Percentiles rank a stretch among this genome's conserved stretches.
Evolutionary conservation across 805 yeast genomes (phyloP).

Genomic region (Debaryomyces maramus): DNA sequence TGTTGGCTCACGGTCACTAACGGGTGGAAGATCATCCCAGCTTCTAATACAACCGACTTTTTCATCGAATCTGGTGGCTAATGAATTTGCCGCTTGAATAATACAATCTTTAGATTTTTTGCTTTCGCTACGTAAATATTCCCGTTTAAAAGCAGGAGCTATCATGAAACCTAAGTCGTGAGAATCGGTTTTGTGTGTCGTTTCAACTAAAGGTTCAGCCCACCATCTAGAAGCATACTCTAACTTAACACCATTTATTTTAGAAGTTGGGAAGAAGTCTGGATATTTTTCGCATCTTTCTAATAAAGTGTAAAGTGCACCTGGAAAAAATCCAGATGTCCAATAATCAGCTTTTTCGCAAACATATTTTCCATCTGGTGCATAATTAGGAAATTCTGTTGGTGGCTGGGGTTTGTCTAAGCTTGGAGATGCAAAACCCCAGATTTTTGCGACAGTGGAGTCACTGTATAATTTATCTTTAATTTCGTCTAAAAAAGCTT

Average conservation of each 20-base stretch:
- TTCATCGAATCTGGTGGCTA: constrained; percentile 22
- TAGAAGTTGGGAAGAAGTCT: constrained; percentile 5
- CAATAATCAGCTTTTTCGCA: constrained; percentile 12
- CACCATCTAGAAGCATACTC: constrained; percentile 17
- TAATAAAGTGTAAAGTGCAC: constrained; percentile 10
- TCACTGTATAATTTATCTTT: constrained; percentile 9
- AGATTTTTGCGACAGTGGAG: constrained; percentile 12
- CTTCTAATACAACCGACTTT: constrained; percentile 22
- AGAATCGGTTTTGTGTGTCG: constrained; percentile 19
- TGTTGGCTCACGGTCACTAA: neutral
- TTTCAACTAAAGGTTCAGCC: constrained; percentile 9
- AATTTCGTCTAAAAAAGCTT: neutral
- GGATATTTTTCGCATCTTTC: constrained; percentile 13
- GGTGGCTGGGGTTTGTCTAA: constrained; percentile 10
- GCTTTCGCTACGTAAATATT: constrained; percentile 16
- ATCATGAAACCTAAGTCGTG: constrained; percentile 31
- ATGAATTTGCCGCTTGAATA: constrained; percentile 24
- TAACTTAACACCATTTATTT: constrained; percentile 9
- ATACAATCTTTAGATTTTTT: constrained; percentile 16
- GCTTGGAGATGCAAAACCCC: constrained; percentile 12
- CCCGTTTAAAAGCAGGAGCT: constrained; percentile 23
- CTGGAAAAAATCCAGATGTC: constrained; percentile 17
- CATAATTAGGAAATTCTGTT: constrained; percentile 11
- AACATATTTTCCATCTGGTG: constrained; percentile 9
- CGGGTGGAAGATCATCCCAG: constrained; percentile 20